Evolutionary conservation across 345 rosid species (phyloP).

Genomic region (Salix dunnii): DNA sequence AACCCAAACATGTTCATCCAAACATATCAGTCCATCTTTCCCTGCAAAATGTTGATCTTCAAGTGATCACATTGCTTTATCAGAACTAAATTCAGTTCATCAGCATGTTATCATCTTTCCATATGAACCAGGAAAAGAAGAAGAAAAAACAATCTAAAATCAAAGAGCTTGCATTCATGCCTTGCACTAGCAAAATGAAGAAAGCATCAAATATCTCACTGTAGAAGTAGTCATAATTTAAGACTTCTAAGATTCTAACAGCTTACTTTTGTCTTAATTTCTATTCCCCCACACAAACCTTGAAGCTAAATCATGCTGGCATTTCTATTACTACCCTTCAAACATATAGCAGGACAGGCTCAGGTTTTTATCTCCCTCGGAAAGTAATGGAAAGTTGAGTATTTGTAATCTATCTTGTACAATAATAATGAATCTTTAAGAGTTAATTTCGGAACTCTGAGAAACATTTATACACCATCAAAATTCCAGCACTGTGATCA

Average conservation of each 20-base stretch:
- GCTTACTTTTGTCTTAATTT: background rate
- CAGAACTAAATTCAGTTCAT: background rate
- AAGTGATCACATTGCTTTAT: no score
- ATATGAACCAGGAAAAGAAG: background rate
- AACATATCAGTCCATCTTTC: background rate
- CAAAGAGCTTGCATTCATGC: no score
- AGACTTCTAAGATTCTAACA: no score
- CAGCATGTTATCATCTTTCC: background rate
- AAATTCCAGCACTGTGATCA: background rate
- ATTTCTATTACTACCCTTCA: background rate
- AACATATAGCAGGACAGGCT: background rate
- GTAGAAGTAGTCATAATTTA: no score
- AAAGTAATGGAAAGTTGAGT: background rate
- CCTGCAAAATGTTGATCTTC: background rate
- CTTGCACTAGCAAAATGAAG: no score
- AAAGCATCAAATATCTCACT: no score
- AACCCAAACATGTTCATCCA: background rate
- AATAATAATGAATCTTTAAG: background rate
- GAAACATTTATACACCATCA: background rate
- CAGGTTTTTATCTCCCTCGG: background rate
- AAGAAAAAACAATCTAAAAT: background rate
- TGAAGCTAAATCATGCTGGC: background rate
- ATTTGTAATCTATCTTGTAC: background rate
- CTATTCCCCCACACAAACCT: background rate
- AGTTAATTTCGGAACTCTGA: background rate